These are phyloP conservation scores for Ailanthus altissimus DNA, from an alignment of 345 rosid species.

Conservation along the genomic window DNA sequence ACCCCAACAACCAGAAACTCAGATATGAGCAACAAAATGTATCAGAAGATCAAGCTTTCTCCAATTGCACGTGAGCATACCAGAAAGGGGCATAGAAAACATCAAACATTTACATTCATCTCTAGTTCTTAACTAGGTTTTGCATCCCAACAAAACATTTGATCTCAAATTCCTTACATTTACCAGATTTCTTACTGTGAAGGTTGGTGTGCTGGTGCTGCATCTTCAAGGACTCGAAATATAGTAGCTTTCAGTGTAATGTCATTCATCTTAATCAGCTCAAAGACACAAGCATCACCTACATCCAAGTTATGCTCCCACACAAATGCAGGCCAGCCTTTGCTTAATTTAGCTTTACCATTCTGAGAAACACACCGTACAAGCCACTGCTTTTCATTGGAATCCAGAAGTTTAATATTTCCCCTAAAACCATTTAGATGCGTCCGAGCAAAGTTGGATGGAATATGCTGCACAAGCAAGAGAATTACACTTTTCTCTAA, in stretches of 20 bases:
- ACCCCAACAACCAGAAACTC: neutral
- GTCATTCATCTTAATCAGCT: conserved; percentile 42
- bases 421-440: conserved; percentile 41
- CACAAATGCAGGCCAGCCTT: conserved; percentile 61
- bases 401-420: conserved; percentile 40
- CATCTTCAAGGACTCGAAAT: conserved; percentile 46
- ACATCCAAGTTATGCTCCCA: conserved; percentile 53
- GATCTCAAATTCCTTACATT: neutral
- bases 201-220: conserved; percentile 12
- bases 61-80: neutral
- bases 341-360: conserved; percentile 40
- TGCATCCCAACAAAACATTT: neutral
- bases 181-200: neutral
- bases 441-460: conserved; percentile 45
- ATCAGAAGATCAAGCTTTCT: neutral
- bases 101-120: neutral
- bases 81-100: neutral
- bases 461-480: conserved; percentile 46
- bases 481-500: neutral
- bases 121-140: neutral
- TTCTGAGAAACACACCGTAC: conserved; percentile 42
- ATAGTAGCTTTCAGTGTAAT: conserved; percentile 50
- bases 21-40: neutral
- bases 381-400: conserved; percentile 49
- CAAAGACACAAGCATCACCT: conserved; percentile 65